phyloP scores from a whole-genome alignment of 2,329 filamentous ascomycete genomes.

The Zarea fungicola region DNA sequence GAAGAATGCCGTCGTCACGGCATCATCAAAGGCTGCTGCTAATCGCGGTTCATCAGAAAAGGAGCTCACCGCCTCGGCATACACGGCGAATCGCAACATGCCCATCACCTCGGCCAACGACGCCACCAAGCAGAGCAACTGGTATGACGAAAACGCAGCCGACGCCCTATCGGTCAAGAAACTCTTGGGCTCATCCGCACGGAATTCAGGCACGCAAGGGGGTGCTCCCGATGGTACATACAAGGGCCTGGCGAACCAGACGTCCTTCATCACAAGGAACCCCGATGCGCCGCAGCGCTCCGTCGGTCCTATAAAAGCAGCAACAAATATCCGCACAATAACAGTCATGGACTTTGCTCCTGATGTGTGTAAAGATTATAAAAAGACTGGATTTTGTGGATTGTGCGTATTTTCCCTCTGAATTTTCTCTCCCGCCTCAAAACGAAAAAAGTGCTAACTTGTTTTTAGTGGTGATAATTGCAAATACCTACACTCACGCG shows the following conservation, averaged over 20 bases:
- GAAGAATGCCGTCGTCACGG: conserved; percentile 61
- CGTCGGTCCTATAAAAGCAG: conserved; percentile 81
- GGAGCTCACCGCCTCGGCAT: conserved; percentile 47
- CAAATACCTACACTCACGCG: conserved; percentile 72
- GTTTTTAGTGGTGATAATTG: conserved; percentile 72
- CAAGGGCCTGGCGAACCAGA: conserved; percentile 67
- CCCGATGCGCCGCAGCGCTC: conserved; percentile 63
- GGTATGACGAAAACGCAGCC: conserved; percentile 72
- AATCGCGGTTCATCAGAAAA: conserved; percentile 16
- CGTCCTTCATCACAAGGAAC: conserved; percentile 74
- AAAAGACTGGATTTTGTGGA: conserved; percentile 57
- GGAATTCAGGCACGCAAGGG: conserved; percentile 30
- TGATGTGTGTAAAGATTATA: conserved; percentile 94
- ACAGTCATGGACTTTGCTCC: conserved; percentile 88
- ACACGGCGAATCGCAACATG: conserved; percentile 56
- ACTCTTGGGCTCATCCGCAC: conserved; percentile 42
- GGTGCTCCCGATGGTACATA: conserved; percentile 61
- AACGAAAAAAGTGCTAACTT: not conserved
- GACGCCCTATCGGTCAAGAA: conserved; percentile 45
- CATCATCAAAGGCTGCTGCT: conserved; percentile 49
- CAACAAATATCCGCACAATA: conserved; percentile 84
- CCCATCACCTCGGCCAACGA: conserved; percentile 68
- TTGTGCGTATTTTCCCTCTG: conserved; percentile 51
- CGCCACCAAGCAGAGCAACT: conserved; percentile 83
- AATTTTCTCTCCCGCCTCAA: not conserved